Percentiles rank a stretch among this genome's conserved stretches.
Evolutionary conservation across 2,329 filamentous ascomycete species (phyloP).

Genomic region (Tolypocladium nubicola): DNA sequence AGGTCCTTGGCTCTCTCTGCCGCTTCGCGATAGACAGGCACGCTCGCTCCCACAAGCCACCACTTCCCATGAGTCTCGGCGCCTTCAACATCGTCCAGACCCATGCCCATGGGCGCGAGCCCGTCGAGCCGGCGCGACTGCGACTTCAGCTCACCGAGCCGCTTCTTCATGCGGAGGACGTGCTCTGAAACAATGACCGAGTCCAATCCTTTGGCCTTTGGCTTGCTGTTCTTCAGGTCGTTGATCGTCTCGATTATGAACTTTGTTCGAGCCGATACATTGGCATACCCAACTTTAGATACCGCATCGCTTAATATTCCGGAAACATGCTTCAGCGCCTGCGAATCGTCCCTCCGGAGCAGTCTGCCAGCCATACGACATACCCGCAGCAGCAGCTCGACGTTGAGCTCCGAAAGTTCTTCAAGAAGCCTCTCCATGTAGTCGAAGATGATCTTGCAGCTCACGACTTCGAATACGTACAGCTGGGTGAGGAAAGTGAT

Average conservation of each 20-base stretch:
- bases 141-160: constrained; percentile 64
- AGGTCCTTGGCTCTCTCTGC: constrained; percentile 7
- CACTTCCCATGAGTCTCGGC: constrained; percentile 87
- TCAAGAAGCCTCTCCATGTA: constrained; percentile 71
- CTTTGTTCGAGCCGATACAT: constrained; percentile 76
- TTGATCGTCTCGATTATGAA: constrained; percentile 98
- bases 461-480: constrained; percentile 85
- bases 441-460: constrained; percentile 78
- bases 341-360: constrained; percentile 79
- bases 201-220: constrained; percentile 63
- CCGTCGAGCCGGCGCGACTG: constrained; percentile 51
- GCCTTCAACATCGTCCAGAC: constrained; percentile 70
- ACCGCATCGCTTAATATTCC: constrained; percentile 65
- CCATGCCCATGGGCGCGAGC: constrained; percentile 71
- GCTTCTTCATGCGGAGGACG: constrained; percentile 79
- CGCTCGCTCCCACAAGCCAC: constrained; percentile 98
- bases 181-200: constrained; percentile 70
- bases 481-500: constrained; percentile 75
- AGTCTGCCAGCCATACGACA: constrained; percentile 75
- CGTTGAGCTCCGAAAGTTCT: constrained; percentile 73
- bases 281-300: constrained; percentile 53
- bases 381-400: constrained; percentile 76
- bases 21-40: constrained; percentile 34
- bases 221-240: constrained; percentile 86
- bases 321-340: constrained; percentile 81